Evolutionary conservation across 2,329 filamentous ascomycete species (phyloP).

Genomic region (Hysterium pulicare): DNA sequence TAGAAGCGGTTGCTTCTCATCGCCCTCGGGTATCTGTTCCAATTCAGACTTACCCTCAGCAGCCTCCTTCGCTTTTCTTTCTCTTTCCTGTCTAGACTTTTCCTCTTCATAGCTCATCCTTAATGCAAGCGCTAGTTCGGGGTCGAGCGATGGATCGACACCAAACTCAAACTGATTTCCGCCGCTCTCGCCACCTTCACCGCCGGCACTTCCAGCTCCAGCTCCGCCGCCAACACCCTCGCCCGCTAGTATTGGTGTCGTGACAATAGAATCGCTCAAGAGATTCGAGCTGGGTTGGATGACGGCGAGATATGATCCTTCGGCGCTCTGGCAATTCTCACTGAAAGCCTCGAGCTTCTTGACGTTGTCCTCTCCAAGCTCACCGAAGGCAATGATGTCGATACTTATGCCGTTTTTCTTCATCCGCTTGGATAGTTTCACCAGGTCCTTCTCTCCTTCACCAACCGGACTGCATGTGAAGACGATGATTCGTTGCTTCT

Average conservation of each 20-base stretch:
- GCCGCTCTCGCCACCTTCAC: slow-evolving; percentile 52
- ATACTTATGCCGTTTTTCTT: slow-evolving; percentile 96
- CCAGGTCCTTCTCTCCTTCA: slow-evolving; percentile 84
- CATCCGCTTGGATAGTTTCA: slow-evolving; percentile 94
- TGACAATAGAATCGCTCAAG: slow-evolving; percentile 85
- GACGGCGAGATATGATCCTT: slow-evolving; percentile 86
- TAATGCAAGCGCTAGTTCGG: slow-evolving; percentile 88
- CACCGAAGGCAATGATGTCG: slow-evolving; percentile 93
- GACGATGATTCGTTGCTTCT: slow-evolving; percentile 93
- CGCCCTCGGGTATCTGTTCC: slow-evolving; percentile 74
- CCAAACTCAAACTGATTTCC: slow-evolving; percentile 77
- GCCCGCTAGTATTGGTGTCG: slow-evolving; percentile 84
- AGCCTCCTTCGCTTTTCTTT: slow-evolving; percentile 71
- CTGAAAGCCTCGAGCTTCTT: slow-evolving; percentile 92
- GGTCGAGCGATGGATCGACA: slow-evolving; percentile 87
- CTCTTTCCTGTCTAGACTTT: slow-evolving; percentile 86
- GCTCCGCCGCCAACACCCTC: slow-evolving; percentile 63
- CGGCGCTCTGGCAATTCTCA: slow-evolving; percentile 81
- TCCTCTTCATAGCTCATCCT: slow-evolving; percentile 99
- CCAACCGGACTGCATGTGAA: slow-evolving; percentile 91
- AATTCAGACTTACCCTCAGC: slow-evolving; percentile 69
- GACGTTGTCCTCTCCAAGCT: slow-evolving; percentile 83
- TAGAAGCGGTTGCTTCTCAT: slow-evolving; percentile 59
- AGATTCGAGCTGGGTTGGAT: slow-evolving; percentile 89
- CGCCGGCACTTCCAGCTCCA: slow-evolving; percentile 50